phyloP scores from a whole-genome alignment of 2,329 filamentous ascomycete genomes.

The Gaeumannomyces sp. region DNA sequence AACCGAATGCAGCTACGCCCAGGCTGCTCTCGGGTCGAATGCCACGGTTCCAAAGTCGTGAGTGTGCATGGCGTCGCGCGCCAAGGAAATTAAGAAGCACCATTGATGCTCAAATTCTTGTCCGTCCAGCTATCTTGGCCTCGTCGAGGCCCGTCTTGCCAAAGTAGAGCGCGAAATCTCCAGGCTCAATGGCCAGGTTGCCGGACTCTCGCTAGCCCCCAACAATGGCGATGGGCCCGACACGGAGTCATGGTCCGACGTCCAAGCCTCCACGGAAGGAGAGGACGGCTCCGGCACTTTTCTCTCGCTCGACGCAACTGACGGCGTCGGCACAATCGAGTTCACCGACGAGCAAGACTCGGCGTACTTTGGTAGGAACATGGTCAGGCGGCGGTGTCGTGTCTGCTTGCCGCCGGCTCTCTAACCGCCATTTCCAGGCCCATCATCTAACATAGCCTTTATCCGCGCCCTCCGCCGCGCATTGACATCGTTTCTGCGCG shows the following conservation, averaged over 20 bases:
- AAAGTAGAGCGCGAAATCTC: slow-evolving; percentile 7
- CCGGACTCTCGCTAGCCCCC: too few relatives aligned
- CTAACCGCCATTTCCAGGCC: slow-evolving; percentile 10
- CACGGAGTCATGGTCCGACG: too few relatives aligned
- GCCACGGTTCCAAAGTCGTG: too few relatives aligned
- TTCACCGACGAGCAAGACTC: slow-evolving; percentile 18
- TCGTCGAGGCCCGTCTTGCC: slow-evolving; percentile 12
- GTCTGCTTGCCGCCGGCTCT: background rate
- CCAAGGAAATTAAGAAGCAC: too few relatives aligned
- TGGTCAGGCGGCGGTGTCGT: too few relatives aligned
- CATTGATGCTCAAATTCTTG: too few relatives aligned
- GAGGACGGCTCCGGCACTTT: too few relatives aligned
- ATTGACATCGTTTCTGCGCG: slow-evolving; percentile 9
- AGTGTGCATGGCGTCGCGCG: too few relatives aligned
- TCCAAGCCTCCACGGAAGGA: too few relatives aligned
- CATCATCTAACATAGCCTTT: slow-evolving; percentile 22
- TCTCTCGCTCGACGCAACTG: slow-evolving; percentile 13
- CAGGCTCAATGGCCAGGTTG: background rate
- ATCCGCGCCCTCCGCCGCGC: slow-evolving; percentile 17
- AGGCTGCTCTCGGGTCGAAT: background rate
- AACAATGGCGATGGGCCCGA: too few relatives aligned
- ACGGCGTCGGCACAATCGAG: slow-evolving; percentile 20
- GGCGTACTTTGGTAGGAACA: slow-evolving; percentile 17
- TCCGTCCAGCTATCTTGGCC: slow-evolving; percentile 8
- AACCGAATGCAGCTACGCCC: slow-evolving; percentile 13